A percentile compares a stretch with the other conserved stretches of the same genome.
These are phyloP conservation scores for Pisolithus albus DNA, from an alignment of 768 basidiomycete genomes.

Conservation along the genomic window DNA sequence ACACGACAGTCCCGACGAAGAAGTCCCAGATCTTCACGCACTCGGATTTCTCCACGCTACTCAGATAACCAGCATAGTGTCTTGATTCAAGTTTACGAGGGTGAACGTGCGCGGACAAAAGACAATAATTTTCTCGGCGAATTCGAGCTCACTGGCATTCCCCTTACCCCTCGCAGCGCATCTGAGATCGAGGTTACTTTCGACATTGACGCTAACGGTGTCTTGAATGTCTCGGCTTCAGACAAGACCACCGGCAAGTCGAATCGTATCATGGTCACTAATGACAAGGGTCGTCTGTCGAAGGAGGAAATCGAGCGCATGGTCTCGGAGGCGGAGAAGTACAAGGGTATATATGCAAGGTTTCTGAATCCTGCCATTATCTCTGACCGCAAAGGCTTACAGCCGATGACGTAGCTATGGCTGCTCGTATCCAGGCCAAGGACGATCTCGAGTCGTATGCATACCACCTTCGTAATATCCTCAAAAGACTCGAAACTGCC, in stretches of 20 bases:
- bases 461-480: no score
- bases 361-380: no score
- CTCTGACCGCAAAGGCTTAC: no score
- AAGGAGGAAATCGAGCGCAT: background rate
- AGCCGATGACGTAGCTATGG: no score
- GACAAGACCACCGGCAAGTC: background rate
- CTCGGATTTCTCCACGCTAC: constrained; percentile 94
- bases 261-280: background rate
- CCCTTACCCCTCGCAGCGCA: constrained; percentile 70
- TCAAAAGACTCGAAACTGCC: no score
- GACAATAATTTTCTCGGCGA: constrained; percentile 38
- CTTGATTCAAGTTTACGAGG: constrained; percentile 63
- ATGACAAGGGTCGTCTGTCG: background rate
- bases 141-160: constrained; percentile 62
- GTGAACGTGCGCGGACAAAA: constrained; percentile 96
- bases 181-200: constrained; percentile 59
- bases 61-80: constrained; percentile 94
- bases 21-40: constrained; percentile 52
- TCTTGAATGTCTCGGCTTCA: background rate
- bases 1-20: background rate
- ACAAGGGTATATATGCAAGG: no score
- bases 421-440: no score
- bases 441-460: no score
- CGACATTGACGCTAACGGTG: background rate
- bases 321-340: background rate